These are phyloP conservation scores for Colletotrichum siamense DNA, from an alignment of 2,329 filamentous ascomycete genomes.

Conservation along the genomic window DNA sequence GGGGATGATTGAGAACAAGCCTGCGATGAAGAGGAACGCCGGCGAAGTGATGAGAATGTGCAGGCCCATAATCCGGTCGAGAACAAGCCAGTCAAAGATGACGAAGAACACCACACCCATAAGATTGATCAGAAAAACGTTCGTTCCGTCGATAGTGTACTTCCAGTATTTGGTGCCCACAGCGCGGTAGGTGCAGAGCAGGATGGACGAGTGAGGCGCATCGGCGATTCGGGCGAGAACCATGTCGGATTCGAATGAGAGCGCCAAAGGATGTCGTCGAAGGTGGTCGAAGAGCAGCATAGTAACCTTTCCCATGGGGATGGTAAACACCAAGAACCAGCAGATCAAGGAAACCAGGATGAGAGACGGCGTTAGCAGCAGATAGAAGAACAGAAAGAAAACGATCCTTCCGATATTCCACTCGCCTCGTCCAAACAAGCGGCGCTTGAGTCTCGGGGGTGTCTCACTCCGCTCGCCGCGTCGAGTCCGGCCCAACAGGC, in stretches of 20 bases:
- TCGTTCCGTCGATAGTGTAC: constrained; percentile 97
- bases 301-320: constrained; percentile 97
- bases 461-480: constrained; percentile 53
- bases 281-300: constrained; percentile 90
- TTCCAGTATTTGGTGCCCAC: constrained; percentile 98
- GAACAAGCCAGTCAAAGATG: constrained; percentile 88
- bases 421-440: constrained; percentile 91
- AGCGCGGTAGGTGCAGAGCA: constrained; percentile 96
- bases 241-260: constrained; percentile 91
- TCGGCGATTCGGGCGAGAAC: constrained; percentile 74
- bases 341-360: constrained; percentile 87
- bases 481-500: constrained; percentile 72
- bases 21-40: constrained; percentile 84
- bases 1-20: constrained; percentile 91
- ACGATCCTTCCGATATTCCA: constrained; percentile 95
- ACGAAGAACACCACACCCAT: constrained; percentile 93
- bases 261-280: constrained; percentile 86
- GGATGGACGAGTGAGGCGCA: constrained; percentile 80
- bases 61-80: constrained; percentile 72
- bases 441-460: constrained; percentile 68
- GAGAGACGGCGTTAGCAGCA: constrained; percentile 84
- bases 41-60: constrained; percentile 79
- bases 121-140: constrained; percentile 98
- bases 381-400: constrained; percentile 97
- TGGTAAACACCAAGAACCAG: constrained; percentile 97